Conservation (phyloP, 1,284 basidiomycete genomes). For the Spongispora temasekensis region DNA sequence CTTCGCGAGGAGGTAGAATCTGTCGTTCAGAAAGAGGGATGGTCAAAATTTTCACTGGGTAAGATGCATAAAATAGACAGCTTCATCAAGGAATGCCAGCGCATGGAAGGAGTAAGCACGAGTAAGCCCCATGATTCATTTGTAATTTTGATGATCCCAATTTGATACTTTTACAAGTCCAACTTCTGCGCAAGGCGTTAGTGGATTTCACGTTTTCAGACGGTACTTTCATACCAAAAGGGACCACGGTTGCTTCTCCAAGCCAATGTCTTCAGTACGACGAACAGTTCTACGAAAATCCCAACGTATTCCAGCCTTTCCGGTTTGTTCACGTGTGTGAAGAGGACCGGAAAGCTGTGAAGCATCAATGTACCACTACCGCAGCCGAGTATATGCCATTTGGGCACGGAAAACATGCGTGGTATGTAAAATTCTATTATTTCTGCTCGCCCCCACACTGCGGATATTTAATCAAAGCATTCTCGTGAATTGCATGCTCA, state of each 20-base stretch:
- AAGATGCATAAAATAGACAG: slow-evolving; percentile 50
- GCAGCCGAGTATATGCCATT: slow-evolving; percentile 19
- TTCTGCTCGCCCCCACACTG: not conserved
- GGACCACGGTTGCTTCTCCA: slow-evolving; percentile 30
- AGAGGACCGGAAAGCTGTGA: slow-evolving; percentile 13
- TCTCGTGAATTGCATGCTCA: not conserved
- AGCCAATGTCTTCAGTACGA: slow-evolving; percentile 29
- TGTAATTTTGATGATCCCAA: not conserved
- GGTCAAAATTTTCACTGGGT: slow-evolving; percentile 42
- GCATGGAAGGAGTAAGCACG: slow-evolving; percentile 33
- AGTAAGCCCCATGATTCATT: slow-evolving; percentile 1
- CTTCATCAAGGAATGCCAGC: slow-evolving; percentile 45
- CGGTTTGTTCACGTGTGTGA: slow-evolving; percentile 29
- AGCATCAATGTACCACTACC: slow-evolving; percentile 20
- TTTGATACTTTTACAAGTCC: slow-evolving; percentile 34
- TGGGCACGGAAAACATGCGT: slow-evolving; percentile 20
- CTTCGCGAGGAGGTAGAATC: not conserved
- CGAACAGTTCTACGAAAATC: slow-evolving; percentile 22
- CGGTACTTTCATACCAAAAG: slow-evolving; percentile 43
- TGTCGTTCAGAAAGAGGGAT: slow-evolving; percentile 41
- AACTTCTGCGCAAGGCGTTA: slow-evolving; percentile 13
- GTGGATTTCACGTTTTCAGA: slow-evolving; percentile 41
- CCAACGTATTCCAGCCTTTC: slow-evolving; percentile 36
- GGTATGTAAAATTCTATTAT: slow-evolving; percentile 11
- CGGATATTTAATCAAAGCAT: not conserved